Base-by-base conservation (phyloP, 2,329 filamentous ascomycete species). In the Phialophora tarda region DNA sequence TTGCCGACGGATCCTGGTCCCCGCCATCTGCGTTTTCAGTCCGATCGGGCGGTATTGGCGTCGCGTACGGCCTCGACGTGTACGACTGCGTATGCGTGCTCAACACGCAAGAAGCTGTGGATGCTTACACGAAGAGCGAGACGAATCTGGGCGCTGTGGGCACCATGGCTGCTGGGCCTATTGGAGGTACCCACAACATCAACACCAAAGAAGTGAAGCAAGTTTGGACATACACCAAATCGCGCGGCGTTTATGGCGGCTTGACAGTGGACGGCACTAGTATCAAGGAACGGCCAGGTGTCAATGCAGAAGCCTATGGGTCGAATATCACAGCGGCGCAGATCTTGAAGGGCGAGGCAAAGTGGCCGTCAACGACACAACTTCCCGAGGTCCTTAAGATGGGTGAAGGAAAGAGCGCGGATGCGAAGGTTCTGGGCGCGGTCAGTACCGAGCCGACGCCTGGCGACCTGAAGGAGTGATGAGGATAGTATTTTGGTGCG, bases 31-130 rank as follows among this genome's bases (percentile, higher is more conserved):
- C 64, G 3, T 64, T 69, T 32, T 34, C 53, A 28, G 67, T 69
- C 12, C 23, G 32, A 28, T 64, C 63, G 11, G 64, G 64, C 30
- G 61, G 61, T 6, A 21, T 67, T 17, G 67, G 67, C 32, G 38
- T 69, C 34, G 64, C 51, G 17, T 63, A 54, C 23, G 67, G 67
- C 3, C 53, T 69, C 5, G 67, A 67, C 44, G 38, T 64, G 28
- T 64, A 62, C 58, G 67, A 69, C 54, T 69, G 67, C 30, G 59
- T 69, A n/a, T 67, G 64, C 28, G 67, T 69, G 21, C 64, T 69
- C 53, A 69, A 69, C 62, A 69, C 64, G 14, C 14, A 55, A 26
- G 67, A 62, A 21, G 67, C 64, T 2, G 38, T 69, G 14, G 64
- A 64, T 17, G 53, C 60, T 1, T 69, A 67, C 30, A 34, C 34